These are phyloP conservation scores for Ramularia endophylla DNA, from an alignment of 2,329 filamentous ascomycete genomes.

Conservation along the genomic window DNA sequence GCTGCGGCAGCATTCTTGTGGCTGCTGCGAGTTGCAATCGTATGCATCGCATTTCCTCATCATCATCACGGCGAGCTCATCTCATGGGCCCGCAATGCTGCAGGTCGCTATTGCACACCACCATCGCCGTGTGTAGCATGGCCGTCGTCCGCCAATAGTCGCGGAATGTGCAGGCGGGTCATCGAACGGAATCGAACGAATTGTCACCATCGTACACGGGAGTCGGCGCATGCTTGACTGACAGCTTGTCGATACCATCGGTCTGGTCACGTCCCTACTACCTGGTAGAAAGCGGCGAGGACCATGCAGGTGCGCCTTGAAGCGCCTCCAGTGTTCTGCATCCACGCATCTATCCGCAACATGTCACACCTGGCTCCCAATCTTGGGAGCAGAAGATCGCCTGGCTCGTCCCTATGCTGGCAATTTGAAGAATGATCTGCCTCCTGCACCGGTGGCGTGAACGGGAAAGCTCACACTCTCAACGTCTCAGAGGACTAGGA, in stretches of 20 bases:
- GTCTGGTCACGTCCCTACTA: slow-evolving; percentile 21
- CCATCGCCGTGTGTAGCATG: background rate
- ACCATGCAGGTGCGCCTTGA: slow-evolving; percentile 29
- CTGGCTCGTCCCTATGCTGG: slow-evolving; percentile 9
- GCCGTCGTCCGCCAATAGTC: no score
- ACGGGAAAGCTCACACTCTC: slow-evolving; percentile 14
- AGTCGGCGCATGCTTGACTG: slow-evolving; percentile 22
- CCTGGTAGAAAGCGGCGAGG: slow-evolving; percentile 20
- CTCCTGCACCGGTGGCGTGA: slow-evolving; percentile 21
- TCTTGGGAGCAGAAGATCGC: slow-evolving; percentile 8
- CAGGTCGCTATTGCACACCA: slow-evolving; percentile 8
- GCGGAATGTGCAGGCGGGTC: slow-evolving; percentile 8
- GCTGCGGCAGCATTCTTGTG: slow-evolving; percentile 7
- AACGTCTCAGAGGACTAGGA: slow-evolving; percentile 5
- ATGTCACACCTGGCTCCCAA: slow-evolving; percentile 14
- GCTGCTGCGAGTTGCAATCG: slow-evolving; percentile 3
- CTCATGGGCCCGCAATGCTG: background rate
- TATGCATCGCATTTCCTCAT: slow-evolving; percentile 2
- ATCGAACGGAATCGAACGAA: slow-evolving; percentile 12
- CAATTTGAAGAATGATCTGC: slow-evolving; percentile 12
- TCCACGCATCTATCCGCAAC: slow-evolving; percentile 14
- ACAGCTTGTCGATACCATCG: slow-evolving; percentile 20
- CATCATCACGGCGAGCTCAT: background rate
- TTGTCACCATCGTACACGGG: slow-evolving; percentile 17
- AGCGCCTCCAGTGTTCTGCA: slow-evolving; percentile 18